Evolutionary conservation across 495 filamentous ascomycete species (phyloP), one percentile per base, ranked within the genome.

Genomic region (Clohesyomyces aquaticus): DNA sequence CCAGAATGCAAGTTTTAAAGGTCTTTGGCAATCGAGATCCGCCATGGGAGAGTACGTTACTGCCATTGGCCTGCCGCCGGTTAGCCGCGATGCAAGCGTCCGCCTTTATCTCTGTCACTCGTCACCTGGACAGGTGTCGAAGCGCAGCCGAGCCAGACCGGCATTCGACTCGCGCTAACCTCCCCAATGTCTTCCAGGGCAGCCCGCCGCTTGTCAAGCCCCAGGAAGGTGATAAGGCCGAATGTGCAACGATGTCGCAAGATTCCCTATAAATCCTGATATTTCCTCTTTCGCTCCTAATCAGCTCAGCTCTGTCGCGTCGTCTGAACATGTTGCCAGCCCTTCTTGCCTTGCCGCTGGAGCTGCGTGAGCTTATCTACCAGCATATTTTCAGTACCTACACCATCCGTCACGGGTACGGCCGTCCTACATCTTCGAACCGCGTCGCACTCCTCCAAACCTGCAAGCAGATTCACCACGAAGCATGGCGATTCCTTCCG

Each of bases 301-400:
- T 8, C 21, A 12, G 11, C 19, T 57, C 12, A 19, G 8, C 61
- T 25, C 1, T 22, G 16, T 43, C 18, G 27, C 47, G 18, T 4
- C 14, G n/a, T 19, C 6, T 1, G 22, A 41, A 28, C 38, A 66
- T 60, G 54, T 22, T 48, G 41, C 38, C 67, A 41, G 49, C 53
- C 14, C 43, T 70, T 6, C 59, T 70, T 3, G 32, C 58, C 22
- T 18, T 70, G 19, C 67, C 67, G 1, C 38, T 43, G 4, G 67
- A 70, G 55, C 62, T 70, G 11, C 18, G 67, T 16, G 58, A 63
- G 27, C 27, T 66, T 18, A 60, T 70, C 26, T 70, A 70, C 35
- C 57, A 58, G 25, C 19, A 54, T 16, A 41, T 70, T 16, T 70
- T 66, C 54, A 50, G 27, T 25, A 25, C 52, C 19, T 56, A 54